Evolutionary conservation across 306 rosid genomes (phyloP).

Genomic region (Casuarina equisetifolia): DNA sequence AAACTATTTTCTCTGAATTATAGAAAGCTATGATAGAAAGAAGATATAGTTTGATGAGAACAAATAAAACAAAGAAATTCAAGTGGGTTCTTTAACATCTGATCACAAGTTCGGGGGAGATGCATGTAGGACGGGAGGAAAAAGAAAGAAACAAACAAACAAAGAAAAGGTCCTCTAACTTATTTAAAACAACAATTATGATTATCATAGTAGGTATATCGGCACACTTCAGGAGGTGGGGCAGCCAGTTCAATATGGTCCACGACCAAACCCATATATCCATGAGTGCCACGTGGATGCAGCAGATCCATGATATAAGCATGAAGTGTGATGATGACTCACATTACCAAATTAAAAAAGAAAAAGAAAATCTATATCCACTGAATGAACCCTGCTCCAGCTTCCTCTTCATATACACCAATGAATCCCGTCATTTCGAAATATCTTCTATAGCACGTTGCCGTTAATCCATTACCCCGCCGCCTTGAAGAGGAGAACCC

Average conservation of each 20-base stretch:
- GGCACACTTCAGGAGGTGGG: conserved; percentile 53
- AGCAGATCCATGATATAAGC: conserved; percentile 70
- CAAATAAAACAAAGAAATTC: conserved; percentile 36
- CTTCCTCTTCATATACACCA: not conserved
- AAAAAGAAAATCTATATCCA: not conserved
- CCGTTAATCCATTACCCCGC: conserved; percentile 10
- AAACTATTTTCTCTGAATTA: no score
- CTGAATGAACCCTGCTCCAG: conserved; percentile 19
- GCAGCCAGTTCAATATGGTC: conserved; percentile 44
- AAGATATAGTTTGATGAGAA: conserved; percentile 26
- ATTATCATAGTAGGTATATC: conserved; percentile 35
- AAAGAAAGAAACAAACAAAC: not conserved
- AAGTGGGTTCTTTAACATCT: conserved; percentile 30
- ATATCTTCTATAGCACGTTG: conserved; percentile 23
- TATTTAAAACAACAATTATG: conserved; percentile 27
- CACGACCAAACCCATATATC: conserved; percentile 52
- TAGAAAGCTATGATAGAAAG: no score
- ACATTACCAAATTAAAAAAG: conserved; percentile 9
- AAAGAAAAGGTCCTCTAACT: not conserved
- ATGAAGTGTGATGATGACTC: conserved; percentile 85
- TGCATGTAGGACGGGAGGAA: conserved; percentile 15
- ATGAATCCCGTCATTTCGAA: conserved; percentile 32
- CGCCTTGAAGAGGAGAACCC: conserved; percentile 20
- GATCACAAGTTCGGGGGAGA: conserved; percentile 38
- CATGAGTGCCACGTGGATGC: conserved; percentile 62